Evolutionary conservation across 306 rosid genomes (phyloP), one percentile per base, ranked within the genome.

Genomic region (Glycine latifolia): DNA sequence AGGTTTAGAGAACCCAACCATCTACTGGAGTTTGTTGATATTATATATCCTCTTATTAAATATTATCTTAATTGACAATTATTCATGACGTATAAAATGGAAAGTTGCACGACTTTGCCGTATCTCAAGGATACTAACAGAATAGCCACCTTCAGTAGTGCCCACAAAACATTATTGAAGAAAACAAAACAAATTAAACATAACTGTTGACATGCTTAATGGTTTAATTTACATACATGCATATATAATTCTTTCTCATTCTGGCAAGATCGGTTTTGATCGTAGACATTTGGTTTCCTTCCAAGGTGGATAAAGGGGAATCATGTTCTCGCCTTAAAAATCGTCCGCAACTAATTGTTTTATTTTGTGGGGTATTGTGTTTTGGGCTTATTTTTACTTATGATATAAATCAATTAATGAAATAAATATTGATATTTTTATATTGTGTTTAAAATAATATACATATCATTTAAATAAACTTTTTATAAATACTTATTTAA

Each of bases 251-350:
- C 69, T 39, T 47, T 73, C 37, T 71, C 39, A 26, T 67, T 73
- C 53, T 55, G 41, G 50, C 56, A 78, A 11, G 7, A 13, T 53
- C 9, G 7, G 62, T 50, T 17, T 26, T 77, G 33, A 61, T 35
- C 9, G 4, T 75, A 70, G 39, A 20, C 62, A 20, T 52, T 47
- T 67, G 54, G 61, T 37, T 84, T 79, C 74, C 87, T 84, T 84
- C 60, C n/a, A 75, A 67, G 62, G 37, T 67, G 78, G 78, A 67
- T 79, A 84, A 83, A 78, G 83, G 79, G 73, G 55, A 13, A 3
- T 20, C 61, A 84, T 67, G 71, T 79, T 73, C 67, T 67, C 13
- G 37, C 50, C 60, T 72, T 67, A 59, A 71, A 39, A 20, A 35
- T 14, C 20, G 20, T 56, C 67, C 48, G 14, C 44, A 82, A 58